Evolutionary conservation across 805 yeast species (phyloP), one percentile per base, ranked within the genome.

Genomic region (Candida pseudofarinosa): DNA sequence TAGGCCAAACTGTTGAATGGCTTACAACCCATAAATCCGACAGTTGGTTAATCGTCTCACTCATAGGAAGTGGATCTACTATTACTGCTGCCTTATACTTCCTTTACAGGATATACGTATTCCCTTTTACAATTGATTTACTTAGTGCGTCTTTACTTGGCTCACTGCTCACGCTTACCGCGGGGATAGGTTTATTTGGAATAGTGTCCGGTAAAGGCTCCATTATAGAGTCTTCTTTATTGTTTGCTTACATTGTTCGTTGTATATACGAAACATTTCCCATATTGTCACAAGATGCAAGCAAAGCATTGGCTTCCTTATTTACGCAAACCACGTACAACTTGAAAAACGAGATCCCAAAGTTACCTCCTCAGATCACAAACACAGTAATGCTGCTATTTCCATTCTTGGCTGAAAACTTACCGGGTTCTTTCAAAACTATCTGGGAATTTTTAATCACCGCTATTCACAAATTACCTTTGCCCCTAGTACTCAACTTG

Each of bases 241-340:
- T 93, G 54, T 82, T 89, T 58, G 91, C 95, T 6, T 93, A 93
- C 63, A 83, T 91, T 47, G 96, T 93, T 20, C 85, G 95, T 58
- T 88, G 96, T 54, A 80, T 90, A 47, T 93, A 93, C 62, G 95
- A 90, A 58, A 81, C 96, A 3, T 88, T 91, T 54, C 97, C 98
- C 1, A 89, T 86, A 52, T 74, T 91, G 49, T 83, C 90, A 5
- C 78, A 80, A 41, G 69, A 60, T 45, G 73, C 74, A 15, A 52
- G 62, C 18, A 51, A 55, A 41, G 55, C 69, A 3, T 53, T 68
- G 28, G 51, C 71, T 3, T 45, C 55, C 7, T 43, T 68, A 35
- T 57, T 68, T 42, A 57, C 63, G 10, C 67, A 58, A 44, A 63
- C 71, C 4, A 64, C 71, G 4, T 37, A 47, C 39, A 59, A 63